A percentile compares a stretch with the other conserved stretches of the same genome.
Conservation (phyloP, 257 asterid genomes). For the Galeopsis tetrahit region DNA sequence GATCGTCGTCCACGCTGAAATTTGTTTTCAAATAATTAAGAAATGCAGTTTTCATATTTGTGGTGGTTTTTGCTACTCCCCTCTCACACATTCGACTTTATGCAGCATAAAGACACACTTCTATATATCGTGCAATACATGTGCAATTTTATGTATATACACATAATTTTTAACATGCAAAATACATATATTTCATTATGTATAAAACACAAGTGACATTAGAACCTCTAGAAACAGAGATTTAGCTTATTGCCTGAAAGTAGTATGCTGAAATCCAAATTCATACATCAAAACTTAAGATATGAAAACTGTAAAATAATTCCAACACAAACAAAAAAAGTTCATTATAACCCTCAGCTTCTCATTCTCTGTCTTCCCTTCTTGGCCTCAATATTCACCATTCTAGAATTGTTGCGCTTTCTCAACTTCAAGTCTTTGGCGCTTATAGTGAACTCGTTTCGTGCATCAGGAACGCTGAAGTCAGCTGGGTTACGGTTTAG, state of each 20-base stretch:
- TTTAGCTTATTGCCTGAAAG: neutral
- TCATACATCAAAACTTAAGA: neutral
- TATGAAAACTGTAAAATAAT: neutral
- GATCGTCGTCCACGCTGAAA: too few relatives aligned
- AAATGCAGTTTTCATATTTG: too few relatives aligned
- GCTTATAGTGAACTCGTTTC: conserved; percentile 50
- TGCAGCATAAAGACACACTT: neutral
- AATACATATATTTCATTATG: neutral
- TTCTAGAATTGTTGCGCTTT: conserved; percentile 30
- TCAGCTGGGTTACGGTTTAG: conserved; percentile 82
- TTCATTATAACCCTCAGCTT: conserved; percentile 21
- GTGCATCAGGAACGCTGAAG: conserved; percentile 55
- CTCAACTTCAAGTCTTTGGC: conserved; percentile 46
- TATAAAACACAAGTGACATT: neutral
- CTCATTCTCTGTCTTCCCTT: conserved; percentile 40
- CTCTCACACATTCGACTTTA: too few relatives aligned
- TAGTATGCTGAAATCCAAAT: neutral
- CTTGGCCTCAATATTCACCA: conserved; percentile 34
- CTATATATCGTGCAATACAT: neutral
- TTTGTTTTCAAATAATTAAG: too few relatives aligned
- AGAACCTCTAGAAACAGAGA: neutral
- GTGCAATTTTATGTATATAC: neutral
- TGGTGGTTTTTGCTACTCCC: too few relatives aligned
- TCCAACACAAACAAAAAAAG: neutral
- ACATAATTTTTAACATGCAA: neutral